A percentile compares a stretch with the other conserved stretches of the same genome.
Conservation (phyloP, 140 eudicot species). For the Senecio squalidus region DNA sequence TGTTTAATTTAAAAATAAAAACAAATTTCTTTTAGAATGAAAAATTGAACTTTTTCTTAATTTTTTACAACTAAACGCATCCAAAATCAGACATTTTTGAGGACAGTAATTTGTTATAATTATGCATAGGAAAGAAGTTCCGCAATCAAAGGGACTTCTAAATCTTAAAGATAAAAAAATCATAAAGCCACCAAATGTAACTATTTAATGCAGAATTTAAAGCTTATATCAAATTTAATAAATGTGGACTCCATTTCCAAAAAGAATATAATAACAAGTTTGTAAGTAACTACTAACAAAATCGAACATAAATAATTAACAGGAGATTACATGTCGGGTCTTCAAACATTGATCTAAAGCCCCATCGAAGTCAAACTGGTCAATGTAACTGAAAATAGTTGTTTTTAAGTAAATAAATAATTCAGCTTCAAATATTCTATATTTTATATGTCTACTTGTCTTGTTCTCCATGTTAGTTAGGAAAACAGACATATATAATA, state of each 20-base stretch:
- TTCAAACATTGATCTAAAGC: conserved; percentile 9
- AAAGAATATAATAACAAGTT: conserved; percentile 12
- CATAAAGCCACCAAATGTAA: background rate
- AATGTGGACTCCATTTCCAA: background rate
- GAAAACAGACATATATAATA: background rate
- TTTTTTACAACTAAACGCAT: too few species aligned
- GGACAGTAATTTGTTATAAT: too few species aligned
- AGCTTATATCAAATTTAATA: background rate
- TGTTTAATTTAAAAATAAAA: too few species aligned
- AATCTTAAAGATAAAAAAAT: background rate
- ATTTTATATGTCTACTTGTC: background rate
- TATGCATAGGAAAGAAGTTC: background rate
- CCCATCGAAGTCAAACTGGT: conserved; percentile 16
- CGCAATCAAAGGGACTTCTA: background rate
- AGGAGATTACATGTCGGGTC: conserved; percentile 20
- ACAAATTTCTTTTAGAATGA: too few species aligned
- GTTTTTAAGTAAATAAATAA: background rate
- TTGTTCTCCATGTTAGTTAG: conserved; percentile 13
- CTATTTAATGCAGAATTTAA: background rate
- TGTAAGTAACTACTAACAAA: conserved; percentile 6
- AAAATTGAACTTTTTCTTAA: too few species aligned
- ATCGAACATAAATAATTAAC: background rate
- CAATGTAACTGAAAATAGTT: conserved; percentile 6
- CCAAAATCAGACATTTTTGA: too few species aligned
- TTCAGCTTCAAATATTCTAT: conserved; percentile 11